Evolutionary conservation across 2,329 filamentous ascomycete species (phyloP), one percentile per base, ranked within the genome.

Genomic region (Cercospora janseana): DNA sequence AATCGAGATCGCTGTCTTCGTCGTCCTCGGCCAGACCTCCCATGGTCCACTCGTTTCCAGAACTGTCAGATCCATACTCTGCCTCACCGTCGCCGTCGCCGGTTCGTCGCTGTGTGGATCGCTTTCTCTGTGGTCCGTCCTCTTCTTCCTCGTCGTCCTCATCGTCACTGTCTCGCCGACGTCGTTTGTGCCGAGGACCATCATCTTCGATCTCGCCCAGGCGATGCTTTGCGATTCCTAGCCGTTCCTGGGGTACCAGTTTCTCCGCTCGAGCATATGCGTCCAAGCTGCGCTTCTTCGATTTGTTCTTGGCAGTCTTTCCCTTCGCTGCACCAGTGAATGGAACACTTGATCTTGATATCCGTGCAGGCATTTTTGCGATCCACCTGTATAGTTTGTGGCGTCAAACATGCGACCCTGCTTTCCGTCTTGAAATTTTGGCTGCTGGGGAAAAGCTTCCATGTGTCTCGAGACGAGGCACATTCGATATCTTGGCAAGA

Each of bases 21-120:
- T 85, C 82, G 35, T 79, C 80, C 41, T 79, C 80, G 16, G 85
- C 81, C 35, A 67, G 38, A 40, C 82, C 74, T 20, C 91, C 90
- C 43, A 95, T 75, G 42, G 79, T 84, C 89, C 89, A 95, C 63
- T 87, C 83, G 62, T 94, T 87, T 16, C 89, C 90, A 54, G 91
- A 87, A 54, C 86, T 88, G 64, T 95, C 91, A 60, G 85, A 91
- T 7, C 87, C 88, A 56, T 85, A 82, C 51, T 91, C 87, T 12
- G 81, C 75, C 56, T 79, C 77, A 21, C 74, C 57, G 28, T 75
- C 59, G 9, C 58, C 57, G 16, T 50, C 56, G 4, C 16, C 54
- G 40, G 53, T 52, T 15, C 57, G 60, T 40, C 63, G 59, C 47
- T 64, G 61, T 32, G 40, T 55, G 8, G 57, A 53, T 29, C 65